Percentiles rank a stretch among this genome's conserved stretches.
Conservation (phyloP, 306 rosid species). For the Cucurbita argyrosperma region DNA sequence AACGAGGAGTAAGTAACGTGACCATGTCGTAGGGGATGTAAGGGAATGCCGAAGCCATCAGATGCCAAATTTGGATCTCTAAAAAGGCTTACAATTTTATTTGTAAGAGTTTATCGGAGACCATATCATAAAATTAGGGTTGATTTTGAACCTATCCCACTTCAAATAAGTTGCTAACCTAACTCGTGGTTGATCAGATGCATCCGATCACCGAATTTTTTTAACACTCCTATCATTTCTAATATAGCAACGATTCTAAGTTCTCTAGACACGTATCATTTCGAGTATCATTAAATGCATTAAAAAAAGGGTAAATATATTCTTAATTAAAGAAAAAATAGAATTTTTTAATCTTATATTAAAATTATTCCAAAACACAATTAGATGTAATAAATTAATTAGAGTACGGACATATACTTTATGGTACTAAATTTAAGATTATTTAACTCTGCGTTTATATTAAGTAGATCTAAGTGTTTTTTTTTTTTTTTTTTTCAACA, state of each 20-base stretch:
- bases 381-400: neutral
- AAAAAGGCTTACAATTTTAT: too few species aligned
- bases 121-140: too few species aligned
- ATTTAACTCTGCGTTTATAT: conserved; percentile 3
- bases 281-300: neutral
- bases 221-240: too few species aligned
- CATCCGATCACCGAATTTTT: too few species aligned
- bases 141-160: too few species aligned
- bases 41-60: too few species aligned
- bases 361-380: neutral
- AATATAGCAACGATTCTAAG: neutral
- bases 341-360: neutral
- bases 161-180: too few species aligned
- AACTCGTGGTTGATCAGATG: too few species aligned
- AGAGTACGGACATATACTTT: neutral
- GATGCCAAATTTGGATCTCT: too few species aligned
- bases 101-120: too few species aligned
- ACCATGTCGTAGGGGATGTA: too few species aligned
- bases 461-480: neutral
- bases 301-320: neutral
- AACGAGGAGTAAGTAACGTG: too few species aligned
- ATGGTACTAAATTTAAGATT: neutral
- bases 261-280: neutral
- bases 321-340: neutral
- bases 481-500: neutral